Percentiles rank a stretch among this genome's conserved stretches.
Evolutionary conservation across 441 rosid genomes (phyloP).

Genomic region (Manihot esculenta): DNA sequence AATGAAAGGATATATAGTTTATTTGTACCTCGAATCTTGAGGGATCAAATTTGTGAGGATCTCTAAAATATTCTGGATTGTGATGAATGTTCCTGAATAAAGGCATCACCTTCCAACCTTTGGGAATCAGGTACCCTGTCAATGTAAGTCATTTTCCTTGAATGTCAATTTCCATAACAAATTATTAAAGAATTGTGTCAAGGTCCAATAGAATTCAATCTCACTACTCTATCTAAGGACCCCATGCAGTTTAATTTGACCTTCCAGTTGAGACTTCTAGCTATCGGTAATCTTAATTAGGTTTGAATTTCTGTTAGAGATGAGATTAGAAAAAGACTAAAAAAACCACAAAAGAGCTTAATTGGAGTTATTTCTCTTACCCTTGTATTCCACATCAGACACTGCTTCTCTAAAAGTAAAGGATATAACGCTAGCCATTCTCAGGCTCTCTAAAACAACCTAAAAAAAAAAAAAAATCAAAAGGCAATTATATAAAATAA

Average conservation of each 20-base stretch:
- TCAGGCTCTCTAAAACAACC: slow-evolving; percentile 64
- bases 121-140: slow-evolving; percentile 71
- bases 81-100: slow-evolving; percentile 72
- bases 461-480: too few relatives aligned
- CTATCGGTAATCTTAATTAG: too few relatives aligned
- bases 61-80: slow-evolving; percentile 53
- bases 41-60: slow-evolving; percentile 69
- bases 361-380: slow-evolving; percentile 28
- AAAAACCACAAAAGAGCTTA: background rate
- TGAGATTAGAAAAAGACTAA: too few relatives aligned
- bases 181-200: background rate
- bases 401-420: slow-evolving; percentile 77
- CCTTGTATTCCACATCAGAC: slow-evolving; percentile 67
- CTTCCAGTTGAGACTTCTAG: background rate
- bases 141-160: slow-evolving; percentile 15
- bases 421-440: slow-evolving; percentile 75
- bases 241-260: background rate
- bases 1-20: too few relatives aligned
- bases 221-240: slow-evolving; percentile 1
- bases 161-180: slow-evolving; percentile 17
- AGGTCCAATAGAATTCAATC: background rate
- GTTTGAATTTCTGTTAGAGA: too few relatives aligned
- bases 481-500: background rate
- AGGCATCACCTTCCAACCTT: slow-evolving; percentile 88
- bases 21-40: slow-evolving; percentile 64